phyloP scores from a whole-genome alignment of 495 filamentous ascomycete genomes.

The Pyrenula aspistea region DNA sequence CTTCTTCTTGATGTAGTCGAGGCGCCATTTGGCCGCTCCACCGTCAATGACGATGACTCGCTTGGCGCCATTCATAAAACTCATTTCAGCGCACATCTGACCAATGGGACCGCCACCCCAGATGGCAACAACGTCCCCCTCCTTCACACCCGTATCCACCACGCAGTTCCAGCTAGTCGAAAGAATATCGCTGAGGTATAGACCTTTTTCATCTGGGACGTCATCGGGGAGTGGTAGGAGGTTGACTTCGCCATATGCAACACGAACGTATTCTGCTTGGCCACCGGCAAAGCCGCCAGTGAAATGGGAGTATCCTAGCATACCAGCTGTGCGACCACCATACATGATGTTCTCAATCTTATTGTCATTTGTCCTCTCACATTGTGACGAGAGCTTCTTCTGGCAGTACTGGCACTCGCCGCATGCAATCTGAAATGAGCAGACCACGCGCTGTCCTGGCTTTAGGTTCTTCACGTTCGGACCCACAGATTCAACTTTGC shows the following conservation, averaged over 20 bases:
- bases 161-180: constrained; percentile 71
- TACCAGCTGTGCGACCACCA: constrained; percentile 57
- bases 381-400: constrained; percentile 62
- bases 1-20: constrained; percentile 53
- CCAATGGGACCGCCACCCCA: constrained; percentile 75
- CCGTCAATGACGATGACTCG: constrained; percentile 75
- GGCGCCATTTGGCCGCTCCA: constrained; percentile 46
- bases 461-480: constrained; percentile 43
- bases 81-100: constrained; percentile 66
- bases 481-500: constrained; percentile 63
- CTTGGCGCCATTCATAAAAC: constrained; percentile 56
- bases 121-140: constrained; percentile 70
- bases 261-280: constrained; percentile 78
- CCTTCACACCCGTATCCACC: constrained; percentile 70
- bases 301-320: constrained; percentile 51
- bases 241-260: constrained; percentile 75
- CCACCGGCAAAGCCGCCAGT: constrained; percentile 84
- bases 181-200: constrained; percentile 75
- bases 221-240: constrained; percentile 66
- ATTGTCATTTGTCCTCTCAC: constrained; percentile 67
- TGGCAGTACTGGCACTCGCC: constrained; percentile 64
- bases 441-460: constrained; percentile 68
- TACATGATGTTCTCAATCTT: constrained; percentile 61
- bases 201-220: constrained; percentile 77
- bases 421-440: constrained; percentile 72